Conservation (phyloP, 768 basidiomycete species). For the Boletus pseudo-olivaceus region DNA sequence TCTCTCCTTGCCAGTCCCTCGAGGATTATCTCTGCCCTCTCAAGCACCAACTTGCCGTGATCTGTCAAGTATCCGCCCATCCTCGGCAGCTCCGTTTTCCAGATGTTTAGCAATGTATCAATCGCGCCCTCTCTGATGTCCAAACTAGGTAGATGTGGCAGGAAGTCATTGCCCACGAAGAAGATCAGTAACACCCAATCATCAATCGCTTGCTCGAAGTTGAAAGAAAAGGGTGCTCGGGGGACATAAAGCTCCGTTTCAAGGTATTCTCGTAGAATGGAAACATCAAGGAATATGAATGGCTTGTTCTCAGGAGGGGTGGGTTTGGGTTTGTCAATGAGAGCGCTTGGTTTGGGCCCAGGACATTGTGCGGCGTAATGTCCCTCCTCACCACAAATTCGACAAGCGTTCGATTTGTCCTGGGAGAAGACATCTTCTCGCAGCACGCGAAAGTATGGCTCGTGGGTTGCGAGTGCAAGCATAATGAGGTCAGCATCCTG, state of each 20-base stretch:
- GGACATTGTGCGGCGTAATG: constrained; percentile 96
- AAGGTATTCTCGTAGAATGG: constrained; percentile 94
- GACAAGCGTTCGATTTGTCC: constrained; percentile 75
- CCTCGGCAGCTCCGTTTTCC: constrained; percentile 87
- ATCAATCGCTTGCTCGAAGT: constrained; percentile 95
- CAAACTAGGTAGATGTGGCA: constrained; percentile 95
- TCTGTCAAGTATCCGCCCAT: constrained; percentile 99
- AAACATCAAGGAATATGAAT: constrained; percentile 99
- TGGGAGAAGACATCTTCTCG: constrained; percentile 97
- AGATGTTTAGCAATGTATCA: constrained; percentile 93
- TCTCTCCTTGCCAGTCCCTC: constrained; percentile 92
- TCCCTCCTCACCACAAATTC: constrained; percentile 91
- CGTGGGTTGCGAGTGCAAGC: constrained; percentile 96
- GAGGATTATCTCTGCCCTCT: constrained; percentile 89
- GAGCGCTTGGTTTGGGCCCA: constrained; percentile 64
- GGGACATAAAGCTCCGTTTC: constrained; percentile 90
- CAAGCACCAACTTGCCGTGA: constrained; percentile 83
- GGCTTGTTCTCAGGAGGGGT: constrained; percentile 72
- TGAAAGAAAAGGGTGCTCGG: constrained; percentile 78
- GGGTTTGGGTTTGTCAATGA: constrained; percentile 38
- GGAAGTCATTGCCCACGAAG: constrained; percentile 98
- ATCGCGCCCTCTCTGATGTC: constrained; percentile 99
- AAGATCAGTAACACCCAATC: constrained; percentile 99
- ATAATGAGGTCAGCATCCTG: constrained; percentile 99
- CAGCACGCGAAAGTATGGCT: constrained; percentile 95